Percentiles rank a stretch among this genome's conserved stretches.
Conservation (phyloP, 2,329 filamentous ascomycete species). For the Talaromyces atroroseus region DNA sequence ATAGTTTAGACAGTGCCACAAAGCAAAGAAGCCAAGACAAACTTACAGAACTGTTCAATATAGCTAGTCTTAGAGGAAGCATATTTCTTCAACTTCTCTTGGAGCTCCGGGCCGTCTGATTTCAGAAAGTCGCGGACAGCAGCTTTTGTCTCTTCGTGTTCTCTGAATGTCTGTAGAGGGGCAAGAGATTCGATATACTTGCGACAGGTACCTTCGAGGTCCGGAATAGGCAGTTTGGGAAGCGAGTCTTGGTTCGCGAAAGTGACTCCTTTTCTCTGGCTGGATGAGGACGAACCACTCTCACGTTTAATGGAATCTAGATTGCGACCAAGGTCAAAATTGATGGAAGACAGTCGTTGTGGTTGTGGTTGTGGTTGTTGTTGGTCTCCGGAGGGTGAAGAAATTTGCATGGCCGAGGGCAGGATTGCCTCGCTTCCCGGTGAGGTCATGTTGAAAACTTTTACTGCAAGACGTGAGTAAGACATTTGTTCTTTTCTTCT, state of each 20-base stretch:
- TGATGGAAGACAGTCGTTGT: slow-evolving; percentile 16
- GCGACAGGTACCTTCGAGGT: slow-evolving; percentile 69
- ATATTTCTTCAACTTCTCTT: slow-evolving; percentile 86
- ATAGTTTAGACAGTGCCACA: background rate
- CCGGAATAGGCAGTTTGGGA: slow-evolving; percentile 87
- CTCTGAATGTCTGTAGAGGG: slow-evolving; percentile 73
- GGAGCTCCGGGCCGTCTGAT: slow-evolving; percentile 73
- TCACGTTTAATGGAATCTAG: too few relatives aligned
- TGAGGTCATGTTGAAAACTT: slow-evolving; percentile 65
- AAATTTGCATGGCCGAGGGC: slow-evolving; percentile 23
- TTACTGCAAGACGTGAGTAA: slow-evolving; percentile 59
- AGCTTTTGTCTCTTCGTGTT: slow-evolving; percentile 74
- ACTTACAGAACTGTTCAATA: slow-evolving; percentile 96
- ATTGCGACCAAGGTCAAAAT: background rate
- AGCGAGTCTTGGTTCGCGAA: slow-evolving; percentile 85
- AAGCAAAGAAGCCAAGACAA: background rate
- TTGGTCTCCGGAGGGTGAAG: background rate
- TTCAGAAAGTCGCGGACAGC: slow-evolving; percentile 79
- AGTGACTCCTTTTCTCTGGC: slow-evolving; percentile 63
- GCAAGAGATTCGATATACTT: slow-evolving; percentile 75
- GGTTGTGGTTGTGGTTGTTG: slow-evolving; percentile 17
- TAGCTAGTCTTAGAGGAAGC: slow-evolving; percentile 88
- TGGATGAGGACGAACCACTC: background rate
- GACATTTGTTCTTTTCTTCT: slow-evolving; percentile 40
- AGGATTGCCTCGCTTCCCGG: slow-evolving; percentile 65